Conservation (phyloP, 139 green algal genomes). For the Chlamydomonas eustigma region DNA sequence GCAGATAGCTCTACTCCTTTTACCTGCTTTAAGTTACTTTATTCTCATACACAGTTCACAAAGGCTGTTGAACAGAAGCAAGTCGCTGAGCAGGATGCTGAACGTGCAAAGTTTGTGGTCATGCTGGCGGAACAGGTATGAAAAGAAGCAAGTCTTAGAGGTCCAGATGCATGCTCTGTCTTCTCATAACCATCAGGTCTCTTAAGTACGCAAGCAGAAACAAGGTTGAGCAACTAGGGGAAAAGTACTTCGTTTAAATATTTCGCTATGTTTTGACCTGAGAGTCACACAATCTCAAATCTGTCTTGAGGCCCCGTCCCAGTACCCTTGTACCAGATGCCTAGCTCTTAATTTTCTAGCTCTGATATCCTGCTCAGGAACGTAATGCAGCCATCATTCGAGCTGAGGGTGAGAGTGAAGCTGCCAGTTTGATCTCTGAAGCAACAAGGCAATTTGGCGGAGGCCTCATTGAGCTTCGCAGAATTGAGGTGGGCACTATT, state of each 20-base stretch:
- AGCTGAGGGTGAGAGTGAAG: slow-evolving; percentile 93
- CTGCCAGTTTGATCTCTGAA: slow-evolving; percentile 92
- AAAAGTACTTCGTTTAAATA: too few relatives aligned
- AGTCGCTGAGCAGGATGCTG: slow-evolving; percentile 97
- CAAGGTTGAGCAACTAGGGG: too few relatives aligned
- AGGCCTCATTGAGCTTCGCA: slow-evolving; percentile 93
- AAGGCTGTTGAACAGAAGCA: slow-evolving; percentile 96
- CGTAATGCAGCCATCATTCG: slow-evolving; percentile 86
- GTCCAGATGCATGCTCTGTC: not conserved
- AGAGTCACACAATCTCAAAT: too few relatives aligned
- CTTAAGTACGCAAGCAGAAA: too few relatives aligned
- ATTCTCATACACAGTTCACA: slow-evolving; percentile 70
- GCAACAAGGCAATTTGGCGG: slow-evolving; percentile 81
- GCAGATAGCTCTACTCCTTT: too few relatives aligned
- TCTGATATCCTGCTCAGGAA: too few relatives aligned
- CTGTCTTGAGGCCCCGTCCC: too few relatives aligned
- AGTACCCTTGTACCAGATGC: too few relatives aligned
- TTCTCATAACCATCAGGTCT: not conserved
- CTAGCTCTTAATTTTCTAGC: too few relatives aligned
- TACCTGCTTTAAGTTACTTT: too few relatives aligned
- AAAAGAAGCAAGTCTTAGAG: not conserved
- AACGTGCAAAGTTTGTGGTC: slow-evolving; percentile 93
- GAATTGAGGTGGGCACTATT: slow-evolving; percentile 76
- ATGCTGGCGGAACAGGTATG: slow-evolving; percentile 89
- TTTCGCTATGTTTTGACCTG: too few relatives aligned